Conservation (phyloP, 441 rosid species). For the Erodium texanum region DNA sequence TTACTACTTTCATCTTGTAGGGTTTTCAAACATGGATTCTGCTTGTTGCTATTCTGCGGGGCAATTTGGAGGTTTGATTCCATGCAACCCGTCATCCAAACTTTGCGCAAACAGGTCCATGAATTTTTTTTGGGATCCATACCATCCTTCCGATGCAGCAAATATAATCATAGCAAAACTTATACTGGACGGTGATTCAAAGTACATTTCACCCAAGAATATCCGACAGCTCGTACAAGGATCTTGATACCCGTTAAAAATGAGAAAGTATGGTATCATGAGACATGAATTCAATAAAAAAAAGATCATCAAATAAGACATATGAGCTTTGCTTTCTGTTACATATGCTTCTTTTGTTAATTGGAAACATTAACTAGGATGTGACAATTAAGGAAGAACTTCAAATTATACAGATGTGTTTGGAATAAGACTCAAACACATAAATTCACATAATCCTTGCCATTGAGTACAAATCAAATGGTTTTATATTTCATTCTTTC, state of each 20-base stretch:
- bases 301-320: too few relatives aligned
- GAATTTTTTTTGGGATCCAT: constrained; percentile 77
- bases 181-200: constrained; percentile 38
- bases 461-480: too few relatives aligned
- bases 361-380: too few relatives aligned
- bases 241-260: neutral
- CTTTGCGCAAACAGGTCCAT: constrained; percentile 54
- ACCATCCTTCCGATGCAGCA: constrained; percentile 64
- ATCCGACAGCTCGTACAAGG: constrained; percentile 33
- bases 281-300: too few relatives aligned
- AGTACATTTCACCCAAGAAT: constrained; percentile 45
- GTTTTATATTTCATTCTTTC: too few relatives aligned
- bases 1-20: constrained; percentile 21
- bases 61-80: constrained; percentile 44
- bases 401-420: too few relatives aligned
- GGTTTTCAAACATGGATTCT: constrained; percentile 41
- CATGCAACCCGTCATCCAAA: constrained; percentile 46
- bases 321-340: too few relatives aligned
- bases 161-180: constrained; percentile 44
- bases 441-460: too few relatives aligned
- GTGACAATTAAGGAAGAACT: too few relatives aligned
- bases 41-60: constrained; percentile 51
- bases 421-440: too few relatives aligned
- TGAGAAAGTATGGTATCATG: too few relatives aligned
- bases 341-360: too few relatives aligned